phyloP scores from a whole-genome alignment of 345 rosid genomes.

The Aquilaria sinensis region DNA sequence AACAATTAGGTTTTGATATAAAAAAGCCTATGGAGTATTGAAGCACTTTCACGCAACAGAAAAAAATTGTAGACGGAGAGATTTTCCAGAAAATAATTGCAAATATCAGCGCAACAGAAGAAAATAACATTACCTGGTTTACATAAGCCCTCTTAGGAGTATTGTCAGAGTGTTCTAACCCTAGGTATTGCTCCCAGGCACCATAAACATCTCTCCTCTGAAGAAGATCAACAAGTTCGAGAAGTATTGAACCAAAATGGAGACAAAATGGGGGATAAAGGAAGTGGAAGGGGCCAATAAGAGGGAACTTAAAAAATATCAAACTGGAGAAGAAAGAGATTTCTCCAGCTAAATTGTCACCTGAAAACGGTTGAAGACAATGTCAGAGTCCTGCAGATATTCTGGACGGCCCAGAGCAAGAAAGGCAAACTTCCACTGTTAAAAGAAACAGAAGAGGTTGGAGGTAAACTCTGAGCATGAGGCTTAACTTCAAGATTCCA shows the following conservation, averaged over 20 bases:
- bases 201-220: conserved; percentile 53
- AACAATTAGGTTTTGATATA: not conserved
- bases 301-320: too few relatives aligned
- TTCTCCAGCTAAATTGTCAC: conserved; percentile 17
- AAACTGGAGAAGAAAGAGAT: not conserved
- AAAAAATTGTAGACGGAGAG: not conserved
- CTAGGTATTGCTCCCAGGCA: conserved; percentile 74
- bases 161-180: conserved; percentile 67
- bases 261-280: not conserved
- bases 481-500: not conserved
- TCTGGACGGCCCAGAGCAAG: conserved; percentile 88
- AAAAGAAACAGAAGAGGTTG: not conserved
- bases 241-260: not conserved
- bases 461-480: not conserved
- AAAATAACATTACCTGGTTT: conserved; percentile 12
- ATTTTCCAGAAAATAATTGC: not conserved
- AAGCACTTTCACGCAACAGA: too few relatives aligned
- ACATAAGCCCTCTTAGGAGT: conserved; percentile 49
- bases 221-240: not conserved
- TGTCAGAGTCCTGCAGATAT: conserved; percentile 71
- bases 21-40: not conserved
- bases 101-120: not conserved
- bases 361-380: conserved; percentile 79
- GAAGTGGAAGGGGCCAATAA: not conserved
- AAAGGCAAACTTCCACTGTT: conserved; percentile 94